phyloP scores from a whole-genome alignment of 805 yeast species.

The Nakazawaea molendinolei region DNA sequence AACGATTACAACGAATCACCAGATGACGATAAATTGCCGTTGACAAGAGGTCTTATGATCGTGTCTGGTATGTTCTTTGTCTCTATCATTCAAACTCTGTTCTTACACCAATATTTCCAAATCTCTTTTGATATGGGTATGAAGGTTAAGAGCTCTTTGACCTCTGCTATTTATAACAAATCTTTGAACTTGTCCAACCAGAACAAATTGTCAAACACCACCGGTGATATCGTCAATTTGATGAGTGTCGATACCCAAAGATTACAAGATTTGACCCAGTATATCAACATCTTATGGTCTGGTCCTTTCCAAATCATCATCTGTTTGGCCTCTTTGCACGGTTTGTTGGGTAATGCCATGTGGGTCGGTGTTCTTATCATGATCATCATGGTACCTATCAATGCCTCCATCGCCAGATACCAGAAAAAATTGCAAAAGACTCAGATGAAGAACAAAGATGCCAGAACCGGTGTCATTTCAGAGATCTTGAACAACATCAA shows the following conservation, averaged over 20 bases:
- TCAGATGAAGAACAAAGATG: conserved; percentile 89
- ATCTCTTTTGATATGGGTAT: conserved; percentile 71
- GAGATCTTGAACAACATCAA: conserved; percentile 89
- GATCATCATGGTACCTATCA: conserved; percentile 72
- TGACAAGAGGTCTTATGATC: conserved; percentile 70
- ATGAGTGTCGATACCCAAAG: conserved; percentile 94
- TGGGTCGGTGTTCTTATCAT: conserved; percentile 90
- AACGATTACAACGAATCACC: conserved; percentile 37
- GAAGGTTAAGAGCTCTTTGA: conserved; percentile 64
- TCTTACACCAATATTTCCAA: conserved; percentile 74
- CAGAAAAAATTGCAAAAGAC: conserved; percentile 71
- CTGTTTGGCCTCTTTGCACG: conserved; percentile 68
- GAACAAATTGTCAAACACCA: conserved; percentile 60
- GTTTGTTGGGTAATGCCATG: conserved; percentile 80
- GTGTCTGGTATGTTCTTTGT: conserved; percentile 69
- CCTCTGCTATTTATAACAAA: conserved; percentile 61
- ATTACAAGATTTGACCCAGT: conserved; percentile 74
- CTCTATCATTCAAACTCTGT: conserved; percentile 71
- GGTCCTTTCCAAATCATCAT: conserved; percentile 84
- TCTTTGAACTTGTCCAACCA: conserved; percentile 65
- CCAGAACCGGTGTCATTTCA: conserved; percentile 80
- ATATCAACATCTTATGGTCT: conserved; percentile 79
- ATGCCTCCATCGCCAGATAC: conserved; percentile 57
- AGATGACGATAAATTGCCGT: conserved; percentile 41
- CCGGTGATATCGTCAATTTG: conserved; percentile 90